A percentile compares a stretch with the other conserved stretches of the same genome.
Conservation (phyloP, 768 basidiomycete species). For the Tephrocybe rancida region DNA sequence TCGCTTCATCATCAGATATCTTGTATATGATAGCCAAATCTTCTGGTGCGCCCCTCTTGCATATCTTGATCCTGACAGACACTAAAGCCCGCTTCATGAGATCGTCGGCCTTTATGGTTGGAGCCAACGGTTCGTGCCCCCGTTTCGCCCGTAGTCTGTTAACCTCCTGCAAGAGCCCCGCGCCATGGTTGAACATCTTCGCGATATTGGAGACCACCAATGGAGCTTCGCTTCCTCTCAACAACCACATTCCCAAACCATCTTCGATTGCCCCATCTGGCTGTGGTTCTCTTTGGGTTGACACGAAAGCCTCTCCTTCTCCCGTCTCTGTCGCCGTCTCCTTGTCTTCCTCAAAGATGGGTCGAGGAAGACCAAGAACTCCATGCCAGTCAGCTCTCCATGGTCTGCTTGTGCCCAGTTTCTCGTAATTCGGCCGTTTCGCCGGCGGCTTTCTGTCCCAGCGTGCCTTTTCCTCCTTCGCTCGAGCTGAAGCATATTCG, state of each 20-base stretch:
- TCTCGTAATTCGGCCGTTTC: slow-evolving; percentile 75
- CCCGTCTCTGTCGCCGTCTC: slow-evolving; percentile 11
- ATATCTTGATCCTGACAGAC: slow-evolving; percentile 62
- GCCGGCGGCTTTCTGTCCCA: slow-evolving; percentile 89
- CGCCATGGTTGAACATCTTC: slow-evolving; percentile 40
- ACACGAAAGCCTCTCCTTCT: slow-evolving; percentile 42
- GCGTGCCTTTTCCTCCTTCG: slow-evolving; percentile 49
- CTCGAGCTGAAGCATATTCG: slow-evolving; percentile 48
- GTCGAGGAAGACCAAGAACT: slow-evolving; percentile 55
- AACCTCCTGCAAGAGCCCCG: slow-evolving; percentile 52
- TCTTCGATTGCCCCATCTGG: slow-evolving; percentile 24
- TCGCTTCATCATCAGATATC: slow-evolving; percentile 55
- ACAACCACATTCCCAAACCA: slow-evolving; percentile 60
- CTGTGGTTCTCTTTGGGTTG: slow-evolving; percentile 58
- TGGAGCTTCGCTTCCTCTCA: slow-evolving; percentile 57
- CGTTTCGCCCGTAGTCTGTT: slow-evolving; percentile 64
- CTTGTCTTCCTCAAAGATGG: slow-evolving; percentile 10
- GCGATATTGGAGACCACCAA: slow-evolving; percentile 45
- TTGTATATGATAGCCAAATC: slow-evolving; percentile 77
- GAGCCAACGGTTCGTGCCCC: slow-evolving; percentile 39
- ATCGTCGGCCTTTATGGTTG: slow-evolving; percentile 35
- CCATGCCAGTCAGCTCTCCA: slow-evolving; percentile 79
- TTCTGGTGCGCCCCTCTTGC: slow-evolving; percentile 69
- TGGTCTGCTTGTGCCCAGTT: slow-evolving; percentile 66
- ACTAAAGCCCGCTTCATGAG: slow-evolving; percentile 67